Conservation (phyloP, 768 basidiomycete genomes). For the Omphalotus guepiniiformis region DNA sequence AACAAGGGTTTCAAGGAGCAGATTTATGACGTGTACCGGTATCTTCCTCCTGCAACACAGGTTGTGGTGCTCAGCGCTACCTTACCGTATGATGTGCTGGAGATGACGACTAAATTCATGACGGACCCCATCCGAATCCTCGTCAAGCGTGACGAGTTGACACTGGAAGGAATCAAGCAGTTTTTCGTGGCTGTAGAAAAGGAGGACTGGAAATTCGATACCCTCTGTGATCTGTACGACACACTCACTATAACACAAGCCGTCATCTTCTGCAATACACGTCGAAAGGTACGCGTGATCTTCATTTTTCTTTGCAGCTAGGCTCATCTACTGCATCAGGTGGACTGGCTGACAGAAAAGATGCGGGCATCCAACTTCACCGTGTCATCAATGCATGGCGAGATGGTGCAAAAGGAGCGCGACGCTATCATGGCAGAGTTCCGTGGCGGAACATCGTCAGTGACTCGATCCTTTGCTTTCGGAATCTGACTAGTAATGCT, state of each 20-base stretch:
- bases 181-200: constrained; percentile 99
- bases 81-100: constrained; percentile 92
- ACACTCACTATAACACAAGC: constrained; percentile 99
- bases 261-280: constrained; percentile 98
- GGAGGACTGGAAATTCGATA: constrained; percentile 99
- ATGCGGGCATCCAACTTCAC: constrained; percentile 99
- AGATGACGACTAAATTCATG: constrained; percentile 99
- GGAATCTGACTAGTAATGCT: constrained; percentile 4
- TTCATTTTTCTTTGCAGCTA: background rate
- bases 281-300: constrained; percentile 70
- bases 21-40: constrained; percentile 98
- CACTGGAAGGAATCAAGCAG: constrained; percentile 93
- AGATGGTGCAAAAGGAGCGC: constrained; percentile 94
- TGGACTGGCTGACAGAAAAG: constrained; percentile 98
- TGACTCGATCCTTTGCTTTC: constrained; percentile 14
- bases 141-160: constrained; percentile 99
- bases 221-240: constrained; percentile 94
- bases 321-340: constrained; percentile 40
- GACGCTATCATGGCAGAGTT: constrained; percentile 98
- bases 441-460: constrained; percentile 87
- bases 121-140: constrained; percentile 97
- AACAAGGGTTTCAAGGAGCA: constrained; percentile 99
- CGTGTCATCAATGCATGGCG: constrained; percentile 93
- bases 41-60: constrained; percentile 94
- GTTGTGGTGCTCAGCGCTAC: constrained; percentile 96